Base-by-base conservation (phyloP, 1,284 basidiomycete species). In the Puccinia polysora region DNA sequence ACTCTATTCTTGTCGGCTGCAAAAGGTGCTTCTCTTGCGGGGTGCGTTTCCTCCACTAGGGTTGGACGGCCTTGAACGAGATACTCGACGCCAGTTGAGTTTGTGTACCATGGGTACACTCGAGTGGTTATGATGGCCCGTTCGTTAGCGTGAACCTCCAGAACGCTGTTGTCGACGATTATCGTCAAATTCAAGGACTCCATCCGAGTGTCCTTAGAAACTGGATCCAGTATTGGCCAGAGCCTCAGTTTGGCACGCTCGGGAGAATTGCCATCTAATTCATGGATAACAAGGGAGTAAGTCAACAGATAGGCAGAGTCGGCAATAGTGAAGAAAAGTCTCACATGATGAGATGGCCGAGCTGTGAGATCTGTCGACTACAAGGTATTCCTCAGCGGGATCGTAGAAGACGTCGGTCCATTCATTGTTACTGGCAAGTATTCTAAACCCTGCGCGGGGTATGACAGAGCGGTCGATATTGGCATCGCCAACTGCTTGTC, bases 61-160 rank as follows among this genome's bases (percentile, higher is more conserved):
- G 65, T 56, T 12, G 64, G 52, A 20, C 64, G 64, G 36, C 52
- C 52, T 25, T 49, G 23, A 14, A 69, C 67, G 14, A 69, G 20
- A 40, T 59, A 69, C n/a, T 40, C 40, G 12, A 68, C 65, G 18
- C 36, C 20, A 36, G 43, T 28, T 15, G 65, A 68, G 18, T 68
- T n/a, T 25, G 38, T n/a, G 15, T 36, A 30, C 65, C 65, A 75
- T 12, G 74, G 74, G 73, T 79, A 80, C 8, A 76, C 75, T 15
- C 78, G 75, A 18, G 78, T 78, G 6, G 79, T 74, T 18, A 80
- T 73, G 6, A 77, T 73, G 15, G 75, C 72, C 55, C 77, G 76
- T 58, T 78, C 77, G 65, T 80, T 80, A 14, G 78, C 77, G 36
- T 77, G 77, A 30, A 80, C 75, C 53, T 80, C 78, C n/a, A 80